Percentiles rank a stretch among this genome's conserved stretches.
phyloP scores from a whole-genome alignment of 1,139 yeast species.

The Ashbya aceris region DNA sequence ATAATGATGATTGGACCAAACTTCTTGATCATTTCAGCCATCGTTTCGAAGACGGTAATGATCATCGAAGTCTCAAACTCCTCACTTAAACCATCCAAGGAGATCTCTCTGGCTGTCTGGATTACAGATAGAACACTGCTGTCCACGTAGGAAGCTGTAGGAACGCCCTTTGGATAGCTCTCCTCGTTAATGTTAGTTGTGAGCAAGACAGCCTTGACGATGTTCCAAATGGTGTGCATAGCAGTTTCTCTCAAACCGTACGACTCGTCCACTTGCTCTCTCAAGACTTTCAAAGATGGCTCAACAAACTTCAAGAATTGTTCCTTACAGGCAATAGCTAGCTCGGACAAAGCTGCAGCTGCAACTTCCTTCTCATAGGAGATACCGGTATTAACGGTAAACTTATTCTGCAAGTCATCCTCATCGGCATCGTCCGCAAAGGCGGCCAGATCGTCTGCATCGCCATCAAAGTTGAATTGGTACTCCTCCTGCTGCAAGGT shows the following conservation, averaged over 20 bases:
- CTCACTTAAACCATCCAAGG: conserved; percentile 55
- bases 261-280: conserved; percentile 72
- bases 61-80: conserved; percentile 82
- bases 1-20: conserved; percentile 68
- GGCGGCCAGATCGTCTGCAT: conserved; percentile 32
- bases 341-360: conserved; percentile 83
- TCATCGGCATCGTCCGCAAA: conserved; percentile 31
- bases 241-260: conserved; percentile 91
- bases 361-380: conserved; percentile 96
- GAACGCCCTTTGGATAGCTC: conserved; percentile 66
- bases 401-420: conserved; percentile 56
- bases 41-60: conserved; percentile 64
- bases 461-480: conserved; percentile 38
- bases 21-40: conserved; percentile 58
- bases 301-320: conserved; percentile 74
- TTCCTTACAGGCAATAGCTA: conserved; percentile 78
- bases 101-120: conserved; percentile 54
- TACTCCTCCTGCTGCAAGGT: conserved; percentile 81
- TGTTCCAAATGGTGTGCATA: conserved; percentile 71
- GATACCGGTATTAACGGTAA: conserved; percentile 87
- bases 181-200: conserved; percentile 43
- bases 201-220: conserved; percentile 60
- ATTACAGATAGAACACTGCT: conserved; percentile 51
- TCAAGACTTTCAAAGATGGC: conserved; percentile 53
- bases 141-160: conserved; percentile 51